Evolutionary conservation across 2,329 filamentous ascomycete species (phyloP).

Genomic region (Calonectria henricotiae): DNA sequence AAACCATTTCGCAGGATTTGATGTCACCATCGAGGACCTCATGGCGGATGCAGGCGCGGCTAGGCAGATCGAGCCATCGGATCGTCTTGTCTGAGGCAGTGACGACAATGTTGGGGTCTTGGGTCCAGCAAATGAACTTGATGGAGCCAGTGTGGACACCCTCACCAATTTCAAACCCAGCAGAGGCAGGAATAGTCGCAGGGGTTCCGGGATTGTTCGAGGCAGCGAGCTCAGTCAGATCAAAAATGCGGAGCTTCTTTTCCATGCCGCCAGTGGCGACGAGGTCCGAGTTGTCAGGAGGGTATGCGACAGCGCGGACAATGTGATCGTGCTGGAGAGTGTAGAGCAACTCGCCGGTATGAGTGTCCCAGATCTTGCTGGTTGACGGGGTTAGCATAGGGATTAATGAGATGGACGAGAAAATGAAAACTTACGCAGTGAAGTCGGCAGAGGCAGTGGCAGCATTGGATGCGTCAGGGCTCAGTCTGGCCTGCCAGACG

Average conservation of each 20-base stretch:
- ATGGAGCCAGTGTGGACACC: conserved; percentile 90
- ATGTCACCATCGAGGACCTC: conserved; percentile 88
- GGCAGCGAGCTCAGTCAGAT: conserved; percentile 77
- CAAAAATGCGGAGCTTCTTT: conserved; percentile 96
- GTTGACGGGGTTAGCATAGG: conserved; percentile 53
- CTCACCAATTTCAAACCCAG: conserved; percentile 88
- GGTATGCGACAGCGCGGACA: conserved; percentile 93
- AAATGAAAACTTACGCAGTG: conserved; percentile 77
- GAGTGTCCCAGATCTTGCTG: conserved; percentile 97
- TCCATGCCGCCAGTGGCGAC: conserved; percentile 95
- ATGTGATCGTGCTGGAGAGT: conserved; percentile 95
- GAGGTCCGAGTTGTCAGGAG: conserved; percentile 84
- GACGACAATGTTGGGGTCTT: conserved; percentile 88
- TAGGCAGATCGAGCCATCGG: conserved; percentile 93
- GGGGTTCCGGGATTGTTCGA: conserved; percentile 58
- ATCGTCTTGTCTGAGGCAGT: conserved; percentile 94
- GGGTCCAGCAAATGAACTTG: conserved; percentile 96
- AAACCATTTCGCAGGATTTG: conserved; percentile 91
- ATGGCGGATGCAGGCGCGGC: conserved; percentile 81
- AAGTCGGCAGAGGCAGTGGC: conserved; percentile 98
- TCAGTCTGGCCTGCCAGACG: conserved; percentile 95
- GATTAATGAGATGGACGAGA: neutral
- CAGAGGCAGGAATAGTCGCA: conserved; percentile 72
- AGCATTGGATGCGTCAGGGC: conserved; percentile 88
- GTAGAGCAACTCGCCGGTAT: conserved; percentile 90